Evolutionary conservation across 306 rosid genomes (phyloP), one percentile per base, ranked within the genome.

Genomic region (Rosa rugosa): DNA sequence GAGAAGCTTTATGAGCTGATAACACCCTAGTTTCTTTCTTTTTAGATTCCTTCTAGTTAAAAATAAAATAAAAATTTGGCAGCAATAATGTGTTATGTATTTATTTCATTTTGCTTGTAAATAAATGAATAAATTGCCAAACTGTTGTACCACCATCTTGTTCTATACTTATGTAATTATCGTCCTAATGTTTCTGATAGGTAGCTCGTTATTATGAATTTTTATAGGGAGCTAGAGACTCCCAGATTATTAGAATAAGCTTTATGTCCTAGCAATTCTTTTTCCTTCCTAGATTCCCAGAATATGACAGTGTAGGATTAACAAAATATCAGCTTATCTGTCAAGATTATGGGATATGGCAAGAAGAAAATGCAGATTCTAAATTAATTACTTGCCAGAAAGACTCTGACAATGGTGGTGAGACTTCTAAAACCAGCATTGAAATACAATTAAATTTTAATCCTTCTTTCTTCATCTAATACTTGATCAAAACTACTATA

Each of bases 401-500:
- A 67, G 71, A 20, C 71, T 11, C 68, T 40, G 71, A 20, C 49
- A 67, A 17, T 5, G 45, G 71, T 67, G 25, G 4, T 34, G 41
- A 64, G 6, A 67, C 27, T 40, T 67, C 42, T 13, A 10, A 25
- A 18, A 63, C 72, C 47, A 31, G 36, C 71, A 63, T 47, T 20
- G 25, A 42, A 63, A 64, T 36, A 45, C 38, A 60, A 31, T 45
- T 6, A 11, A 4, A 46, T 0, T 45, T 23, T 46, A 18, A 40
- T 75, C 56, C 57, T 11, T 42, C 34, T 22, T 75, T 23, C 50
- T 17, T 69, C 79, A 8, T 59, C 74, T 70, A 16, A 36, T 40
- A 75, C 72, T 38, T 40, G 62, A 25, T 80, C 85, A 86, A 83
- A 86, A 80, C 79, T 86, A 50, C 56, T 83, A 77, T 64, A 3